Percentiles rank a stretch among this genome's conserved stretches.
Evolutionary conservation across 2,329 filamentous ascomycete species (phyloP).

Genomic region (Epicoccum nigrum): DNA sequence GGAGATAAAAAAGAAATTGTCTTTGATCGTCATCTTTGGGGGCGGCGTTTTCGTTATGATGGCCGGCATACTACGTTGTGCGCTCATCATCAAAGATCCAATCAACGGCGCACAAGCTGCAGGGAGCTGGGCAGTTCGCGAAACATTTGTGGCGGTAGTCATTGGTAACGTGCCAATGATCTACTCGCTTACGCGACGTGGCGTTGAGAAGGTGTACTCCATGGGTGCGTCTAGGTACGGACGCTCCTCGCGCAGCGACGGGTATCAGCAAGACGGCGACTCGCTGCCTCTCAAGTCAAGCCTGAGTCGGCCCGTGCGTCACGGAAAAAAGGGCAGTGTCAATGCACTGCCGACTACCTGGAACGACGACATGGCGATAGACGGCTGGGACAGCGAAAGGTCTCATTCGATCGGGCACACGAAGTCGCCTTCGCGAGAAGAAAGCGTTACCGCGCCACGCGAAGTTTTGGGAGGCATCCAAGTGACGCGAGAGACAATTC

Average conservation of each 20-base stretch:
- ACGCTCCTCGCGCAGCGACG: not conserved
- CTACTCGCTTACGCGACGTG: constrained; percentile 35
- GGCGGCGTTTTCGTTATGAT: constrained; percentile 63
- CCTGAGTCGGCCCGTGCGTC: not conserved
- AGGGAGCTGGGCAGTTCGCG: constrained; percentile 52
- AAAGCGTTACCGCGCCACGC: not conserved
- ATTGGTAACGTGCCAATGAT: constrained; percentile 54
- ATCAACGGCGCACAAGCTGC: constrained; percentile 49
- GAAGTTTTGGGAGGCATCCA: constrained; percentile 7
- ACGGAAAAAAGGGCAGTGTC: constrained; percentile 2
- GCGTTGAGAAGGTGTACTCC: constrained; percentile 15
- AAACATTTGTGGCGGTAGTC: constrained; percentile 54
- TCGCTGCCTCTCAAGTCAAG: constrained; percentile 14
- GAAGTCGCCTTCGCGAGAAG: not conserved
- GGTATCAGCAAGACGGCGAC: constrained; percentile 5
- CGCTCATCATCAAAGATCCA: constrained; percentile 30
- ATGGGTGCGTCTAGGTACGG: constrained; percentile 4
- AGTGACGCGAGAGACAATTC: constrained; percentile 8
- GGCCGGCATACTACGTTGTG: constrained; percentile 58
- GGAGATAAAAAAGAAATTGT: constrained; percentile 57
- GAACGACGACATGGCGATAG: constrained; percentile 10
- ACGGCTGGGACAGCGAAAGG: constrained; percentile 11
- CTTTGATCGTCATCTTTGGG: constrained; percentile 61
- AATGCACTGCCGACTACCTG: constrained; percentile 10
- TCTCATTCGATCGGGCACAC: constrained; percentile 2